Evolutionary conservation across 768 basidiomycete species (phyloP).

Genomic region (Polyporus arcularius): DNA sequence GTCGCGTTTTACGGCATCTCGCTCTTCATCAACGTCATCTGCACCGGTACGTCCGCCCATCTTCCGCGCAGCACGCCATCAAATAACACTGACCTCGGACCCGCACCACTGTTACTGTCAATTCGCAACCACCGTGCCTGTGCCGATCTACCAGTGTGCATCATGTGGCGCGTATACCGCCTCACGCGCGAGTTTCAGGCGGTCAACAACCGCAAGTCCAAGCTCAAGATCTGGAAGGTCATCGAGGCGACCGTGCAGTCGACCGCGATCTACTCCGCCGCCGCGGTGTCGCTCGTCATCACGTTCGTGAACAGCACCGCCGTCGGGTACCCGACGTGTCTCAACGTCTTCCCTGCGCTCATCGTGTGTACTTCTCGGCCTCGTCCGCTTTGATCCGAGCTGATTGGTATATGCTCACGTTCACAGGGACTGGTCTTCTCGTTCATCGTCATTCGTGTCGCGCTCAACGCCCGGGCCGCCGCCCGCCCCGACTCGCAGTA

Average conservation of each 20-base stretch:
- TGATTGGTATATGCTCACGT: background rate
- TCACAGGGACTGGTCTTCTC: conserved; percentile 13
- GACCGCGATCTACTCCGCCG: conserved; percentile 14
- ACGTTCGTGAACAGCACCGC: conserved; percentile 11
- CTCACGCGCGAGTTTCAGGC: background rate
- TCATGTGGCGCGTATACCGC: conserved; percentile 9
- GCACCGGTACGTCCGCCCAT: background rate
- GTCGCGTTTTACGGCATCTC: conserved; percentile 13
- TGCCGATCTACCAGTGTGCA: background rate
- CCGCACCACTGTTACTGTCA: background rate
- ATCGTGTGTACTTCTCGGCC: conserved; percentile 1
- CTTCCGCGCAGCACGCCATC: background rate
- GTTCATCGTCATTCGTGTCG: conserved; percentile 17
- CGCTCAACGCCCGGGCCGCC: background rate
- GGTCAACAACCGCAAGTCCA: background rate
- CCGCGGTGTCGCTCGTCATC: conserved; percentile 13
- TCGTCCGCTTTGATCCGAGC: background rate
- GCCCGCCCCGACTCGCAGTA: conserved; percentile 1
- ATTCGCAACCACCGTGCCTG: no score
- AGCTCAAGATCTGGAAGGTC: conserved; percentile 10
- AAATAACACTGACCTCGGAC: background rate
- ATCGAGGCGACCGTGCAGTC: conserved; percentile 17
- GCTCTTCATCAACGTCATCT: conserved; percentile 7
- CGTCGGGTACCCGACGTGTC: conserved; percentile 14
- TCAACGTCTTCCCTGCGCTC: conserved; percentile 16